A percentile compares a stretch with the other conserved stretches of the same genome.
These are phyloP conservation scores for Multifurca ochricompacta DNA, from an alignment of 768 basidiomycete species.

Conservation along the genomic window DNA sequence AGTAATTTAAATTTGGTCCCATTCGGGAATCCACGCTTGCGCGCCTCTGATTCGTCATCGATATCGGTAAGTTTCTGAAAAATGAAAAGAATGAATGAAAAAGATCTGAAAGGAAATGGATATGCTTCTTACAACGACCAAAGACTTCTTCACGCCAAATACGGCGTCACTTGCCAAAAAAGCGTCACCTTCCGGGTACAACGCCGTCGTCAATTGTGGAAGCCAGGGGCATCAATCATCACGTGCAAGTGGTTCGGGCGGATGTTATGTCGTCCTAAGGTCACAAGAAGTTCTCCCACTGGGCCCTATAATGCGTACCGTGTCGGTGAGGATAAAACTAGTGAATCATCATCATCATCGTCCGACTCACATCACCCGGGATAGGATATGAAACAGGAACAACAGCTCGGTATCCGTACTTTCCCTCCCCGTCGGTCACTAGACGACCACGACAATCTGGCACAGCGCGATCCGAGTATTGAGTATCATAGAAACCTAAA, in stretches of 20 bases:
- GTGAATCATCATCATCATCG: too few species aligned
- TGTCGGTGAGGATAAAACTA: not conserved
- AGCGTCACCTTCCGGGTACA: slow-evolving; percentile 65
- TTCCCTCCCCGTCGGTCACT: slow-evolving; percentile 50
- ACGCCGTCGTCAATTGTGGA: slow-evolving; percentile 63
- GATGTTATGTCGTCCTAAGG: slow-evolving; percentile 61
- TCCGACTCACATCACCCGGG: slow-evolving; percentile 52
- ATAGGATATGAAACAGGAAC: slow-evolving; percentile 69
- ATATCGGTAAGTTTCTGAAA: slow-evolving; percentile 41
- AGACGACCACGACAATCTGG: slow-evolving; percentile 74
- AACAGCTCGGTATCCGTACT: slow-evolving; percentile 62
- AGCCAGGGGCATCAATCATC: slow-evolving; percentile 63
- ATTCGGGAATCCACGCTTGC: slow-evolving; percentile 45
- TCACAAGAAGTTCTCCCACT: slow-evolving; percentile 52
- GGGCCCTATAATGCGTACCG: slow-evolving; percentile 42
- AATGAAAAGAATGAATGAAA: not conserved
- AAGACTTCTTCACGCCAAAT: slow-evolving; percentile 74
- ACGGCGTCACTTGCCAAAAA: slow-evolving; percentile 67
- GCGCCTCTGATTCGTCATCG: slow-evolving; percentile 44
- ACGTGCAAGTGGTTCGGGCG: slow-evolving; percentile 79
- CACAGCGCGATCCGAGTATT: slow-evolving; percentile 46
- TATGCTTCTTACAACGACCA: slow-evolving; percentile 54
- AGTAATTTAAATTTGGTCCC: slow-evolving; percentile 43
- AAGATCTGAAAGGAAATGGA: not conserved
- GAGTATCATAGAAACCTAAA: slow-evolving; percentile 33